Conservation (phyloP, 2,329 filamentous ascomycete species). For the Grosmannia huntii region DNA sequence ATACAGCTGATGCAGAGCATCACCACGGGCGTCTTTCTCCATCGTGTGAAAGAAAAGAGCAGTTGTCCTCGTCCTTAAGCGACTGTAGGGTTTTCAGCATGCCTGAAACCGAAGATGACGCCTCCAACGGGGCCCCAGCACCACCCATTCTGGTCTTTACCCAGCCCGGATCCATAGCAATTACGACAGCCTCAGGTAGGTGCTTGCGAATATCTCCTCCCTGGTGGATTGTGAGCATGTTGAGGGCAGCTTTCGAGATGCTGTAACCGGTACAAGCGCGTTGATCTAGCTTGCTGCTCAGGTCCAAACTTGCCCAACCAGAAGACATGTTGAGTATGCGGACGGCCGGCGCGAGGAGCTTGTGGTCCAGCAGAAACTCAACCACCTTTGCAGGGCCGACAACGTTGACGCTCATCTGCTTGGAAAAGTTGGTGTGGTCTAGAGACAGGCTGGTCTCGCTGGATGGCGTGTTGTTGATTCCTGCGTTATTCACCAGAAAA, state of each 20-base stretch:
- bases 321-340: constrained; percentile 30
- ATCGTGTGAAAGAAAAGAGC: constrained; percentile 12
- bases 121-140: constrained; percentile 15
- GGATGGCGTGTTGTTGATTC: constrained; percentile 22
- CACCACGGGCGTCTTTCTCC: constrained; percentile 17
- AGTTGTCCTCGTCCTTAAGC: constrained; percentile 40
- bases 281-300: constrained; percentile 16
- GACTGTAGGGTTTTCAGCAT: constrained; percentile 69
- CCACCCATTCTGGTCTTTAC: constrained; percentile 23
- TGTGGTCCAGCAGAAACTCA: constrained; percentile 21
- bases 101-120: constrained; percentile 15
- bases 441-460: constrained; percentile 26
- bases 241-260: constrained; percentile 19
- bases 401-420: constrained; percentile 32
- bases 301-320: constrained; percentile 22
- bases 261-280: constrained; percentile 20
- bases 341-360: constrained; percentile 15
- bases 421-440: constrained; percentile 19
- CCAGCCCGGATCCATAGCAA: constrained; percentile 22
- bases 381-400: constrained; percentile 32
- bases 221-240: constrained; percentile 22
- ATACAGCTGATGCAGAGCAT: not conserved
- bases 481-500: constrained; percentile 19
- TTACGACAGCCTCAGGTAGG: constrained; percentile 16
- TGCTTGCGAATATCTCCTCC: constrained; percentile 12